Percentiles rank a stretch among this genome's conserved stretches.
These are phyloP conservation scores for Diaporthe citrichinensis DNA, from an alignment of 2,329 filamentous ascomycete species.

Conservation along the genomic window DNA sequence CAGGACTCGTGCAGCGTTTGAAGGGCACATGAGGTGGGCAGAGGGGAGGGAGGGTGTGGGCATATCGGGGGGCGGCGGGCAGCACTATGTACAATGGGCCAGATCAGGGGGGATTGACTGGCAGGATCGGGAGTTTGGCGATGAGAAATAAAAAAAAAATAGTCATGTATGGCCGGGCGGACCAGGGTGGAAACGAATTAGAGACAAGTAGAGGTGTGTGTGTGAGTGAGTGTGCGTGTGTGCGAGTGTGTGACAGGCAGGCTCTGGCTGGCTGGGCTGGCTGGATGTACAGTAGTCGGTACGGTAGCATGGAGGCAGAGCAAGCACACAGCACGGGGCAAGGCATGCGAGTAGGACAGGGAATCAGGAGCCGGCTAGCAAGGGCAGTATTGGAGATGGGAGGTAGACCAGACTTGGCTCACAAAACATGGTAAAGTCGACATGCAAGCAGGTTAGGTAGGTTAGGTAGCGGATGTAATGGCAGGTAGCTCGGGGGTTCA, in stretches of 20 bases:
- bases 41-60: slow-evolving; percentile 34
- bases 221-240: not conserved
- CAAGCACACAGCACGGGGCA: not conserved
- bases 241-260: slow-evolving; percentile 35
- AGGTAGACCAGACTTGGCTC: slow-evolving; percentile 2
- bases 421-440: slow-evolving; percentile 22
- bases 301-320: slow-evolving; percentile 4
- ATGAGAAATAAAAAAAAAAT: slow-evolving; percentile 28
- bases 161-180: slow-evolving; percentile 38
- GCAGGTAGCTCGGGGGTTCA: slow-evolving; percentile 41
- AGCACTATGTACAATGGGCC: slow-evolving; percentile 39
- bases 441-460: slow-evolving; percentile 30
- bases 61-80: slow-evolving; percentile 40
- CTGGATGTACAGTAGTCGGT: slow-evolving; percentile 23
- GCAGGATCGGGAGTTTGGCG: slow-evolving; percentile 12
- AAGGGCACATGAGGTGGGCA: slow-evolving; percentile 38
- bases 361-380: slow-evolving; percentile 36
- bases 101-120: slow-evolving; percentile 12
- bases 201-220: slow-evolving; percentile 3
- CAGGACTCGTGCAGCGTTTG: slow-evolving; percentile 38
- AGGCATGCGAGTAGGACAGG: slow-evolving; percentile 24
- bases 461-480: slow-evolving; percentile 27
- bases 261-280: slow-evolving; percentile 27
- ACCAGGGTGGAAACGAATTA: slow-evolving; percentile 38
- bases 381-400: slow-evolving; percentile 18